Evolutionary conservation across 2,329 filamentous ascomycete genomes (phyloP).

Genomic region (Parafenestella ontariensis): DNA sequence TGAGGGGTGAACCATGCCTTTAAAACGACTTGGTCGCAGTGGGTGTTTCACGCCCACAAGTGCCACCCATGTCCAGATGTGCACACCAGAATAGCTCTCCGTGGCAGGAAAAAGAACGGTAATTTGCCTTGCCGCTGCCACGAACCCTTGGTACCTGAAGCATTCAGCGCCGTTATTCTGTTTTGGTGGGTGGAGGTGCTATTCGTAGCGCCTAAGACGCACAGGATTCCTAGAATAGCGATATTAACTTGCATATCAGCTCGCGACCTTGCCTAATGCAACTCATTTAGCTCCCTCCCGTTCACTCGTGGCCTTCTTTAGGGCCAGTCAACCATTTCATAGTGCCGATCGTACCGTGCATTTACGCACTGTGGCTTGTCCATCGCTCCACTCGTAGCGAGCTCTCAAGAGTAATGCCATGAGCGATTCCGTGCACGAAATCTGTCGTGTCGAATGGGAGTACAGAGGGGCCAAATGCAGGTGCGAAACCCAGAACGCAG

Average conservation of each 20-base stretch:
- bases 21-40: conserved; percentile 44
- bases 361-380: conserved; percentile 15
- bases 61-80: conserved; percentile 6
- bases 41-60: conserved; percentile 35
- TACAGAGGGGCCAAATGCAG: conserved; percentile 20
- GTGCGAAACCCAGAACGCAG: conserved; percentile 34
- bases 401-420: conserved; percentile 6
- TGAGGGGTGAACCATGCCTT: conserved; percentile 36
- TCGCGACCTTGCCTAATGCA: conserved; percentile 15
- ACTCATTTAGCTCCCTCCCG: conserved; percentile 15
- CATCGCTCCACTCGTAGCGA: conserved; percentile 3
- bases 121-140: conserved; percentile 33
- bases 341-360: conserved; percentile 7
- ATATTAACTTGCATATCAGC: conserved; percentile 16
- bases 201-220: conserved; percentile 40
- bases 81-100: conserved; percentile 25
- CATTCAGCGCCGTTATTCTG: conserved; percentile 7
- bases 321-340: conserved; percentile 9
- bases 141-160: conserved; percentile 9
- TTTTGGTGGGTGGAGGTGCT: conserved; percentile 10
- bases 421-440: conserved; percentile 1
- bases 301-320: conserved; percentile 4
- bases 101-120: conserved; percentile 14
- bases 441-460: conserved; percentile 22
- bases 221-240: conserved; percentile 20